These are phyloP conservation scores for Schrenkiella parvula DNA, from an alignment of 345 rosid species.

Conservation along the genomic window DNA sequence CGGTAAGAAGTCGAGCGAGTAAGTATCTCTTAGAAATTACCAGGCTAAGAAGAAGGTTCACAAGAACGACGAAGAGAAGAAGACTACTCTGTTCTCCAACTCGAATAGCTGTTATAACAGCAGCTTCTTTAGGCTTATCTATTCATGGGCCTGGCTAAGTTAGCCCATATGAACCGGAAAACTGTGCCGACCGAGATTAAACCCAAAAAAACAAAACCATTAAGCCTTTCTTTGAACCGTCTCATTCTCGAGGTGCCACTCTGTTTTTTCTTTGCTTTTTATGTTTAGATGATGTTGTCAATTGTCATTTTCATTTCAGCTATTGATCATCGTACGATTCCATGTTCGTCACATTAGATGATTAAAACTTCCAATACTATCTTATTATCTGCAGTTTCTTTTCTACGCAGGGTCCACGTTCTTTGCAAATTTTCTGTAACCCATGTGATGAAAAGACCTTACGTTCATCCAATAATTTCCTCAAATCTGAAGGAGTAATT, in stretches of 20 bases:
- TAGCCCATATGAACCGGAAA: too few species aligned
- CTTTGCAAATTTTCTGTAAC: slow-evolving; percentile 1
- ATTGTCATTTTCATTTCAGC: slow-evolving; percentile 7
- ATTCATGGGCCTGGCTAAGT: too few species aligned
- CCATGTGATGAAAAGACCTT: slow-evolving; percentile 30
- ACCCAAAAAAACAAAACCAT: too few species aligned
- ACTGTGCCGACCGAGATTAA: too few species aligned
- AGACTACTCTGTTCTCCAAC: too few species aligned
- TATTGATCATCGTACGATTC: slow-evolving; percentile 15
- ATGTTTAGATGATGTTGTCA: slow-evolving; percentile 4
- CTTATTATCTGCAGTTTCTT: slow-evolving; percentile 5
- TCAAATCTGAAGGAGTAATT: not conserved
- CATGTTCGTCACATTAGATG: slow-evolving; percentile 1
- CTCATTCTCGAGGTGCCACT: slow-evolving; percentile 11
- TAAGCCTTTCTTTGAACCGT: too few species aligned
- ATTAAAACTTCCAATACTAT: not conserved
- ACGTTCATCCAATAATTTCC: not conserved
- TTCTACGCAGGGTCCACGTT: slow-evolving; percentile 21
- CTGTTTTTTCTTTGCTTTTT: not conserved
- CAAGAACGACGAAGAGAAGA: too few species aligned
- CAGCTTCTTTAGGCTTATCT: too few species aligned
- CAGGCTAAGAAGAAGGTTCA: too few species aligned
- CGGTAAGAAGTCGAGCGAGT: too few species aligned
- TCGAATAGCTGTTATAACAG: too few species aligned
- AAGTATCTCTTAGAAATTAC: too few species aligned